Evolutionary conservation across 2,329 filamentous ascomycete genomes (phyloP).

Genomic region (Seiridium unicorne): DNA sequence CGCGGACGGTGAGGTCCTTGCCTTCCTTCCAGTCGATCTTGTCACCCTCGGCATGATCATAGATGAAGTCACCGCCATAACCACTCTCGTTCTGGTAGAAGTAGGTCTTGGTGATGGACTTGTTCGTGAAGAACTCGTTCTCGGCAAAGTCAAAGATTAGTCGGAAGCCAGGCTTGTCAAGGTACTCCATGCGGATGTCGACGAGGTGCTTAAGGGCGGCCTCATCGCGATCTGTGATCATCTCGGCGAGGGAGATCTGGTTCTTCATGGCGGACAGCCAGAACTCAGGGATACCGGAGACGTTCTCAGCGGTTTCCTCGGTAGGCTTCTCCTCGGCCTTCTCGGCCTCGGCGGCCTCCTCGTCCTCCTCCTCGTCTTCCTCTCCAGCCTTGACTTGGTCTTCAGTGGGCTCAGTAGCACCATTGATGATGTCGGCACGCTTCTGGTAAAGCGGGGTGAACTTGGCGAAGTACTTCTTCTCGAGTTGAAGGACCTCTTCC

Average conservation of each 20-base stretch:
- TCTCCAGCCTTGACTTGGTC: slow-evolving; percentile 86
- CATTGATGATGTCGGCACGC: slow-evolving; percentile 91
- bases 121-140: slow-evolving; percentile 98
- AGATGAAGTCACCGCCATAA: slow-evolving; percentile 98
- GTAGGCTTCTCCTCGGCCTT: slow-evolving; percentile 55
- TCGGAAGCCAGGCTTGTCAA: slow-evolving; percentile 96
- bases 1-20: slow-evolving; percentile 88
- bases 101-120: slow-evolving; percentile 96
- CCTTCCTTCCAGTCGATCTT: slow-evolving; percentile 96
- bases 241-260: slow-evolving; percentile 93
- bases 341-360: slow-evolving; percentile 52
- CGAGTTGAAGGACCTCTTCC: slow-evolving; percentile 93
- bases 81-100: slow-evolving; percentile 99
- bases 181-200: slow-evolving; percentile 98
- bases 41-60: slow-evolving; percentile 96
- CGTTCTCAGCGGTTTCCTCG: slow-evolving; percentile 46
- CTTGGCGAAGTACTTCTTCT: slow-evolving; percentile 99
- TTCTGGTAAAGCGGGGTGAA: slow-evolving; percentile 97
- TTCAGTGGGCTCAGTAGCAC: slow-evolving; percentile 78
- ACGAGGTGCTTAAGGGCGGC: slow-evolving; percentile 83
- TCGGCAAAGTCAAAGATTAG: slow-evolving; percentile 95
- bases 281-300: slow-evolving; percentile 93
- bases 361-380: slow-evolving; percentile 67
- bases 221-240: slow-evolving; percentile 98
- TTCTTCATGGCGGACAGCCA: slow-evolving; percentile 99